Evolutionary conservation across 192 early-diverging fungal genomes (phyloP).

Genomic region (Dimargaris verticillata): DNA sequence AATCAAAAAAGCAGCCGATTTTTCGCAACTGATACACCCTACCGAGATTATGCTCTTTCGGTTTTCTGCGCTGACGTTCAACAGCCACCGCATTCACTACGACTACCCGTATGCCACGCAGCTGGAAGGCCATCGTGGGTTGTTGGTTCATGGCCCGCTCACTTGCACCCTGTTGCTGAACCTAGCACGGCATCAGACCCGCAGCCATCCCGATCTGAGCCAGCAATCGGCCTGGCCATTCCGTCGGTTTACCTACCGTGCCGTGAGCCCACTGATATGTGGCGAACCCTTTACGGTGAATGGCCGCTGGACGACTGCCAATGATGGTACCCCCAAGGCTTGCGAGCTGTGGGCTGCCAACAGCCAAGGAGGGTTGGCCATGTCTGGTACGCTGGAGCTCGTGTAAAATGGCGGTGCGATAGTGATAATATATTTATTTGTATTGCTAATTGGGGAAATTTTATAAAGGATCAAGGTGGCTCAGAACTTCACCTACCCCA

Average conservation of each 20-base stretch:
- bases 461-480: no score
- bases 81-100: constrained; percentile 80
- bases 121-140: constrained; percentile 48
- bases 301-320: constrained; percentile 21
- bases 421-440: no score
- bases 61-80: constrained; percentile 82
- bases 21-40: constrained; percentile 35
- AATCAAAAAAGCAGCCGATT: constrained; percentile 36
- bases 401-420: background rate
- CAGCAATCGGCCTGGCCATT: constrained; percentile 24
- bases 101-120: constrained; percentile 50
- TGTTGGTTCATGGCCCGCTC: constrained; percentile 67
- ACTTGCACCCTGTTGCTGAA: constrained; percentile 59
- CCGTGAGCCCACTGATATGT: constrained; percentile 47
- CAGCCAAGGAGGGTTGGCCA: constrained; percentile 43
- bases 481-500: no score
- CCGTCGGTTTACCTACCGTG: constrained; percentile 50
- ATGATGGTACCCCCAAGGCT: constrained; percentile 14
- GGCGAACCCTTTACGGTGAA: constrained; percentile 35
- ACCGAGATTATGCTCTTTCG: constrained; percentile 60
- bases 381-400: constrained; percentile 35
- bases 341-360: constrained; percentile 61
- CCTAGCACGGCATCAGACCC: constrained; percentile 20
- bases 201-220: constrained; percentile 14
- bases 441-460: no score